A percentile compares a stretch with the other conserved stretches of the same genome.
Conservation (phyloP, 805 yeast genomes). For the Candida chauliodis region DNA sequence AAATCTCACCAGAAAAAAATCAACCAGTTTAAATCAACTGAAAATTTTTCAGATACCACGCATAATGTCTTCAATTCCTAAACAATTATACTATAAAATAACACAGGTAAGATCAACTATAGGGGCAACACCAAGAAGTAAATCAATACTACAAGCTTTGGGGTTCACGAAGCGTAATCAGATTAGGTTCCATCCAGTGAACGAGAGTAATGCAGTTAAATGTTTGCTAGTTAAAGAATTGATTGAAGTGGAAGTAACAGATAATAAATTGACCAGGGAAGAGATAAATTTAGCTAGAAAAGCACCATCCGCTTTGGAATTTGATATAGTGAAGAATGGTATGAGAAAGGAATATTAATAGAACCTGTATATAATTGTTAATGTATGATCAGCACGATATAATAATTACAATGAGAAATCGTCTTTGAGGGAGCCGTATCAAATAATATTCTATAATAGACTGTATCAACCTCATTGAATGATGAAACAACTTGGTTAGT, state of each 20-base stretch:
- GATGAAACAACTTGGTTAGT: too few species aligned
- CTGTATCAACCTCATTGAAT: too few species aligned
- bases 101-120: conserved; percentile 80
- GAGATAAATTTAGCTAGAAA: conserved; percentile 56
- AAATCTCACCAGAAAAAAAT: background rate
- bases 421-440: too few species aligned
- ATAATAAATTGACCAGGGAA: conserved; percentile 44
- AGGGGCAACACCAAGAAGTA: conserved; percentile 70
- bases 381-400: conserved; percentile 2
- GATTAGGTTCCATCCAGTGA: conserved; percentile 65
- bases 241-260: conserved; percentile 74
- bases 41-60: conserved; percentile 3
- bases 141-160: conserved; percentile 62
- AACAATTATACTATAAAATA: conserved; percentile 45
- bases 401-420: background rate
- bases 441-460: too few species aligned
- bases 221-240: conserved; percentile 80
- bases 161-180: conserved; percentile 77
- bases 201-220: conserved; percentile 82
- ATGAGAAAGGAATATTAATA: conserved; percentile 2
- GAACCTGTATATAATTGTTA: background rate
- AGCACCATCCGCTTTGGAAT: conserved; percentile 56
- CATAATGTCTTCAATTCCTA: conserved; percentile 11
- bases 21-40: background rate
- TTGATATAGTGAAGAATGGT: conserved; percentile 16